Base-by-base conservation (phyloP, 2,329 filamentous ascomycete species). In the Claviceps arundinis region DNA sequence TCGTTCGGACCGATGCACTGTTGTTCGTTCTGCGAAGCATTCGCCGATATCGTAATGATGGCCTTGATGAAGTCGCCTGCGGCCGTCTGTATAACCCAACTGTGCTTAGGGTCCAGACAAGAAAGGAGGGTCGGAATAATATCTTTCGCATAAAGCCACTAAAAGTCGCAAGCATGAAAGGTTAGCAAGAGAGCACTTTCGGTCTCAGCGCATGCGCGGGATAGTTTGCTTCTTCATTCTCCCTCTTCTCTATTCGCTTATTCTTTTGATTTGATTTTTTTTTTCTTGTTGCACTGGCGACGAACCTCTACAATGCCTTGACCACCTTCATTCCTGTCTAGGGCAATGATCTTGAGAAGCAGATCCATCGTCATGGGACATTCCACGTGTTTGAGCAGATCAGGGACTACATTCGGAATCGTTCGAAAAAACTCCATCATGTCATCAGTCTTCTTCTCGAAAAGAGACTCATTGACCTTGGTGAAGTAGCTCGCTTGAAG, bases 1-100 rank as follows among this genome's bases (percentile, higher is more conserved):
- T 95, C 93, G 65, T 98, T 98, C 4, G 93, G 93, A 3, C 93
- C 93, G 64, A 98, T 97, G 62, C 94, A 96, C n/a, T 91, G 93
- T 65, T 96, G 90, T 63, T 98, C 93, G 62, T 96, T 95, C 60
- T 95, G 93, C 1, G 91, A 96, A 3, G 93, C 93, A 64, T 98
- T 98, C 55, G 93, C 93, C 1, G 93, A 97, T 54, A 98, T 96
- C 26, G 93, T 98, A 59, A 98, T 97, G 64, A 98, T 96, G 43
- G 93, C 93, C 68, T 98, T 98, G 61, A 98, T 79, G 60, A 98
- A 98, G 65, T 98, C 93, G 44, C 93, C 93, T 1, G 93, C 93
- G 0, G 93, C 94, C 0, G 93, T 97, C 67, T 98, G 93, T 2
- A 93, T 94, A 1, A 91, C 87, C 66, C 89, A 88, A 56, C 83